These are phyloP conservation scores for Candida ipomoeae DNA, from an alignment of 805 yeast species.

Conservation along the genomic window DNA sequence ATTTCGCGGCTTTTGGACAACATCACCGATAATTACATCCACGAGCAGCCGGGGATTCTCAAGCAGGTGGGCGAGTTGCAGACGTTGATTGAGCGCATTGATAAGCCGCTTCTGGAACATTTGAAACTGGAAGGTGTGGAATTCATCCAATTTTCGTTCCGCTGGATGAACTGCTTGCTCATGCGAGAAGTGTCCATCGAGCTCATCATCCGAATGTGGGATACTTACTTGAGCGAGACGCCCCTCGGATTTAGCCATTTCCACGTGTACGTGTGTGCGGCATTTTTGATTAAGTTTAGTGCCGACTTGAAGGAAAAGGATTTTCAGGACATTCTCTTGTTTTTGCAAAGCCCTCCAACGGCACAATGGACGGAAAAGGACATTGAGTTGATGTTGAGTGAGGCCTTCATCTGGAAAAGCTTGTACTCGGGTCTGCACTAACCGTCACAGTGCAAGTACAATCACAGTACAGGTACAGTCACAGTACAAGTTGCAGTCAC, in stretches of 20 bases:
- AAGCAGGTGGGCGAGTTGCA: conserved; percentile 82
- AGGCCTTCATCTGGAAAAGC: conserved; percentile 96
- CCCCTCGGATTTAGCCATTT: conserved; percentile 82
- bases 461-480: too few relatives aligned
- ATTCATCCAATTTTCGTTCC: conserved; percentile 89
- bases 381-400: conserved; percentile 86
- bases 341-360: conserved; percentile 88
- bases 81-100: conserved; percentile 76
- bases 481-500: too few relatives aligned
- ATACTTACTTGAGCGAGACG: conserved; percentile 77
- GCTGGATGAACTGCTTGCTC: conserved; percentile 98
- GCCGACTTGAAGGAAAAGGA: conserved; percentile 76
- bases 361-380: conserved; percentile 81
- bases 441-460: too few relatives aligned
- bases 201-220: conserved; percentile 94
- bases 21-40: conserved; percentile 94
- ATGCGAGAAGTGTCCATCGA: conserved; percentile 87
- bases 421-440: conserved; percentile 46
- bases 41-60: conserved; percentile 96
- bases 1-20: conserved; percentile 85
- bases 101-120: conserved; percentile 66
- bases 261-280: conserved; percentile 97
- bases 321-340: conserved; percentile 90
- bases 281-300: conserved; percentile 87
- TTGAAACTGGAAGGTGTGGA: conserved; percentile 81